Conservation (phyloP, 2,329 filamentous ascomycete genomes). For the Cladosporium halotolerans region DNA sequence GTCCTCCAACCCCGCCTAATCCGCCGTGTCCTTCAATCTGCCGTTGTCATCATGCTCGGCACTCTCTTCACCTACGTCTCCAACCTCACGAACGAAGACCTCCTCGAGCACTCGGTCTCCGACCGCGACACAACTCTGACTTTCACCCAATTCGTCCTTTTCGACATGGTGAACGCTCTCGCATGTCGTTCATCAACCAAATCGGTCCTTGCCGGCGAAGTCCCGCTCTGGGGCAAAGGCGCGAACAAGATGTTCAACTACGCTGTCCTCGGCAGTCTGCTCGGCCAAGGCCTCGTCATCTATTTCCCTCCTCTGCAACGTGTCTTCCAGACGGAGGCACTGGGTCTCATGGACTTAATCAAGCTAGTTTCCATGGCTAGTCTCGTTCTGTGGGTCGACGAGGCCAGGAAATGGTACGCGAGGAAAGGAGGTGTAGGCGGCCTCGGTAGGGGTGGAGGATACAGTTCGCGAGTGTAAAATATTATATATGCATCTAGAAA, state of each 20-base stretch:
- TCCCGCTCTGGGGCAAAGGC: conserved; percentile 57
- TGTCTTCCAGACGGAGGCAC: conserved; percentile 90
- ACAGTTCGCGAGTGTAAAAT: conserved; percentile 6
- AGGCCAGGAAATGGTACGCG: conserved; percentile 70
- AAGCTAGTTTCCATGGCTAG: conserved; percentile 71
- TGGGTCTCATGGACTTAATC: conserved; percentile 67
- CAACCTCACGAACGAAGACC: conserved; percentile 78
- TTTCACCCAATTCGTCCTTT: conserved; percentile 96
- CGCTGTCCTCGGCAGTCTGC: conserved; percentile 76
- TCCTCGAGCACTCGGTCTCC: conserved; percentile 55
- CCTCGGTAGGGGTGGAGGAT: conserved; percentile 2
- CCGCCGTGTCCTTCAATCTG: conserved; percentile 77
- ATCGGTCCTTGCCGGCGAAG: conserved; percentile 78
- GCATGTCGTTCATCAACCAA: conserved; percentile 88
- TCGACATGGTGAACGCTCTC: conserved; percentile 99
- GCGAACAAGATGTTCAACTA: conserved; percentile 95
- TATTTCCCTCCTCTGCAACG: conserved; percentile 91
- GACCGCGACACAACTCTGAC: conserved; percentile 98
- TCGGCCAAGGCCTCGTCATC: conserved; percentile 84
- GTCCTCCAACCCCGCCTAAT: conserved; percentile 84
- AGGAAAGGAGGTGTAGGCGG: conserved; percentile 39
- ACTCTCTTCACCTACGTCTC: conserved; percentile 86
- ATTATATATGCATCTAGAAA: too few relatives aligned
- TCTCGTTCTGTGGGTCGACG: conserved; percentile 91
- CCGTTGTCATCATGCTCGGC: conserved; percentile 82